phyloP scores from a whole-genome alignment of 805 yeast species.

The Monosporozyma siamensis region DNA sequence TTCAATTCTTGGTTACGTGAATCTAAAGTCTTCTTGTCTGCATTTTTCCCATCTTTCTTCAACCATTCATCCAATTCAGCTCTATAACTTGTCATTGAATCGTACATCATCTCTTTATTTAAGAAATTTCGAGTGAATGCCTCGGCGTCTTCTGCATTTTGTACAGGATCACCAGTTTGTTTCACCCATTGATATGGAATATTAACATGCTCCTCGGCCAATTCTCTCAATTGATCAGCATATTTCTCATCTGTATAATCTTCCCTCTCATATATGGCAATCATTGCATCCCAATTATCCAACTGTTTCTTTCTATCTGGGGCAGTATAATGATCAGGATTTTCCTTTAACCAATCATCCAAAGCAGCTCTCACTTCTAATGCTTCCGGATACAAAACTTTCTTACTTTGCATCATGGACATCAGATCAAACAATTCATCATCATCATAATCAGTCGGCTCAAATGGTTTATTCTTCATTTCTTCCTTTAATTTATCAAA shows the following conservation, averaged over 20 bases:
- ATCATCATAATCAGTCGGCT: slow-evolving; percentile 58
- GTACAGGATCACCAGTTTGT: too few relatives aligned
- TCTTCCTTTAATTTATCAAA: slow-evolving; percentile 7
- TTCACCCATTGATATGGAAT: slow-evolving; percentile 1
- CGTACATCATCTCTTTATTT: slow-evolving; percentile 2
- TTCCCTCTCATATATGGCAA: slow-evolving; percentile 56
- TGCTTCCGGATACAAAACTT: background rate
- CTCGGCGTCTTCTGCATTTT: too few relatives aligned
- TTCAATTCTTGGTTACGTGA: background rate
- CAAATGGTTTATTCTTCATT: too few relatives aligned
- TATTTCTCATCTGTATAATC: slow-evolving; percentile 34
- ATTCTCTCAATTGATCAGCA: slow-evolving; percentile 17
- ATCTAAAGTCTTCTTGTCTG: too few relatives aligned
- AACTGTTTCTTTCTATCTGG: slow-evolving; percentile 49
- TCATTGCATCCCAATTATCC: slow-evolving; percentile 49
- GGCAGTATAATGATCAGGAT: background rate
- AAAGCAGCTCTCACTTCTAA: background rate
- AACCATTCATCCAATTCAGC: background rate
- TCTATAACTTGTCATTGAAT: background rate
- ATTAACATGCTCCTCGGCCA: slow-evolving; percentile 1
- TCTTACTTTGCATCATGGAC: background rate
- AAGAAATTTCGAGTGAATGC: background rate
- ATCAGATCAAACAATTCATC: slow-evolving; percentile 19
- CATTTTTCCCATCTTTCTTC: background rate
- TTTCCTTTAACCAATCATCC: slow-evolving; percentile 1